Conservation (phyloP, 108 stramenopile species). For the Cyclostephanos tholiformis region DNA sequence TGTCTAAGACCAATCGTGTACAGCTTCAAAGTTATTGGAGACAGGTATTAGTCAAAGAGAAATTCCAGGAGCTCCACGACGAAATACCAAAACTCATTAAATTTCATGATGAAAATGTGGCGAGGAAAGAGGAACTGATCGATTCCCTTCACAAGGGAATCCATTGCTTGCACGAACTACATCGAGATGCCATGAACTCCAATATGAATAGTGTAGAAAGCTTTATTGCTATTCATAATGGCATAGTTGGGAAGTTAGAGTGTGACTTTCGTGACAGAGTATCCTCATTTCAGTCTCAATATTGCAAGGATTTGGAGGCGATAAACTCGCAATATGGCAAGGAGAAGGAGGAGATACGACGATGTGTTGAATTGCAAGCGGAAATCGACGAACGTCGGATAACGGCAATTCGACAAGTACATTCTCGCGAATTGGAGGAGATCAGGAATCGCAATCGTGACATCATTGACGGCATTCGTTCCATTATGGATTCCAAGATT, state of each 20-base stretch:
- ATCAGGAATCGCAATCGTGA: conserved; percentile 39
- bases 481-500: conserved; percentile 26
- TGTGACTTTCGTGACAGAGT: conserved; percentile 33
- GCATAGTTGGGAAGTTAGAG: conserved; percentile 34
- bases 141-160: conserved; percentile 38
- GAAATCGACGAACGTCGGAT: conserved; percentile 20
- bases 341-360: conserved; percentile 25
- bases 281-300: conserved; percentile 25
- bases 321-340: conserved; percentile 29
- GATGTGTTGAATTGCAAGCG: conserved; percentile 18
- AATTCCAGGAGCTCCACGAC: conserved; percentile 43
- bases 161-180: conserved; percentile 25
- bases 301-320: conserved; percentile 12
- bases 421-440: conserved; percentile 40
- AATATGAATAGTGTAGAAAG: conserved; percentile 39
- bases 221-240: conserved; percentile 39
- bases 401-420: conserved; percentile 24
- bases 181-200: conserved; percentile 34
- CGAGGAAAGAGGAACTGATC: conserved; percentile 31
- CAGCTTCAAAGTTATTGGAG: conserved; percentile 44
- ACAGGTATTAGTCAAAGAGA: conserved; percentile 45
- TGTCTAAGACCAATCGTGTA: conserved; percentile 35
- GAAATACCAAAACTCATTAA: conserved; percentile 32
- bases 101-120: conserved; percentile 40
- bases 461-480: conserved; percentile 19